Percentiles rank a stretch among this genome's conserved stretches.
Conservation (phyloP, 257 asterid species). For the Solanum paucissectum region DNA sequence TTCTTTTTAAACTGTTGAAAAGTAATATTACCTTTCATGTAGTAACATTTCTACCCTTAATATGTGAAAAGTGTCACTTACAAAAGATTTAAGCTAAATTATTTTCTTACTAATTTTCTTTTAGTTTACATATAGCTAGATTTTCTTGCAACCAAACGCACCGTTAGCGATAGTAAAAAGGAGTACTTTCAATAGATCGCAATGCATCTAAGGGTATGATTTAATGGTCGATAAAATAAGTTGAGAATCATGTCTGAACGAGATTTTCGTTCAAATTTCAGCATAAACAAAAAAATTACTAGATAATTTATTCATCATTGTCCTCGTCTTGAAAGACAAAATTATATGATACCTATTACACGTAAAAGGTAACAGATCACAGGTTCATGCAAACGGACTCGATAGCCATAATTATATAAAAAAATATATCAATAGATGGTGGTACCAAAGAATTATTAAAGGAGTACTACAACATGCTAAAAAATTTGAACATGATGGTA, state of each 20-base stretch:
- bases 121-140: background rate
- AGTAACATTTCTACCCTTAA: background rate
- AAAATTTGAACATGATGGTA: background rate
- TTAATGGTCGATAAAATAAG: background rate
- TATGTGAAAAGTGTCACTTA: background rate
- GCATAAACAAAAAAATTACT: too few relatives aligned
- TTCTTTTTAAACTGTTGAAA: too few relatives aligned
- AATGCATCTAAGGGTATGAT: background rate
- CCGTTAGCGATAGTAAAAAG: background rate
- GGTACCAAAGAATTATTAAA: background rate
- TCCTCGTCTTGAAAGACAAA: background rate
- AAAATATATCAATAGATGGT: background rate
- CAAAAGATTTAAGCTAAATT: background rate
- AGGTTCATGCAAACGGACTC: background rate
- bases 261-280: too few relatives aligned
- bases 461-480: background rate
- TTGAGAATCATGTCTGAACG: background rate
- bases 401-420: background rate
- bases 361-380: background rate
- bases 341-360: background rate
- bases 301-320: too few relatives aligned
- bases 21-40: too few relatives aligned
- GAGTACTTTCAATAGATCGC: background rate
- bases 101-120: background rate
- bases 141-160: background rate